Conservation (phyloP, 371 early-diverging fungal genomes). For the Batkoa obscura region DNA sequence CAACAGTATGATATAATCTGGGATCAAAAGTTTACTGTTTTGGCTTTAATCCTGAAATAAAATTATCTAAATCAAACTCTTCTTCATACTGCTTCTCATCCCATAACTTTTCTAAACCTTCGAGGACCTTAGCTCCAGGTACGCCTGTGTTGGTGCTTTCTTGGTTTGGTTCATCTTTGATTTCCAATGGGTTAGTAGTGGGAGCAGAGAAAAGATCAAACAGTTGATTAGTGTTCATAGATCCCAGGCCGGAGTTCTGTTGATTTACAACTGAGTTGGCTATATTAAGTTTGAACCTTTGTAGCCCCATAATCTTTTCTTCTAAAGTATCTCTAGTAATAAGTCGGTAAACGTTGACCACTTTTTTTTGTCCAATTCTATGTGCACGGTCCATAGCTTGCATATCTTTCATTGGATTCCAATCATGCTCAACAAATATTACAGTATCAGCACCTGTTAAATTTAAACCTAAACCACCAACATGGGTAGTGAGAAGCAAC, state of each 20-base stretch:
- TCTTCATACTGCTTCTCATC: constrained; percentile 89
- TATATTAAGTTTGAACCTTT: constrained; percentile 97
- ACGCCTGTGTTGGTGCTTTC: constrained; percentile 7
- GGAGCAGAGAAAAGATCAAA: constrained; percentile 73
- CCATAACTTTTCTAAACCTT: constrained; percentile 75
- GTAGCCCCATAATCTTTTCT: constrained; percentile 93
- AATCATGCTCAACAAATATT: constrained; percentile 99
- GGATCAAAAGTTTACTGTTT: too few relatives aligned
- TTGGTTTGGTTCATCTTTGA: not conserved
- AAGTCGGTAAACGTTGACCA: constrained; percentile 88
- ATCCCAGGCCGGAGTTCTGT: constrained; percentile 82
- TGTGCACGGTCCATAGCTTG: constrained; percentile 98
- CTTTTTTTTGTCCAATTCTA: constrained; percentile 92
- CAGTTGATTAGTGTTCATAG: constrained; percentile 89
- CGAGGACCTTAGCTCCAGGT: constrained; percentile 45
- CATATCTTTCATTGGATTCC: constrained; percentile 96
- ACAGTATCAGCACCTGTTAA: constrained; percentile 98
- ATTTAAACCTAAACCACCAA: constrained; percentile 98
- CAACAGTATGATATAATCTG: too few relatives aligned
- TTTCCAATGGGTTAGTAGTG: constrained; percentile 2
- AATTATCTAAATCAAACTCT: constrained; percentile 63
- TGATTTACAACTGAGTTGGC: constrained; percentile 95
- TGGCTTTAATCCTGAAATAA: constrained; percentile 19
- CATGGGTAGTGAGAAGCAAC: constrained; percentile 89
- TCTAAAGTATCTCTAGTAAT: constrained; percentile 83